Base-by-base conservation (phyloP, 2,329 filamentous ascomycete genomes). In the Xylariaceae sp. region DNA sequence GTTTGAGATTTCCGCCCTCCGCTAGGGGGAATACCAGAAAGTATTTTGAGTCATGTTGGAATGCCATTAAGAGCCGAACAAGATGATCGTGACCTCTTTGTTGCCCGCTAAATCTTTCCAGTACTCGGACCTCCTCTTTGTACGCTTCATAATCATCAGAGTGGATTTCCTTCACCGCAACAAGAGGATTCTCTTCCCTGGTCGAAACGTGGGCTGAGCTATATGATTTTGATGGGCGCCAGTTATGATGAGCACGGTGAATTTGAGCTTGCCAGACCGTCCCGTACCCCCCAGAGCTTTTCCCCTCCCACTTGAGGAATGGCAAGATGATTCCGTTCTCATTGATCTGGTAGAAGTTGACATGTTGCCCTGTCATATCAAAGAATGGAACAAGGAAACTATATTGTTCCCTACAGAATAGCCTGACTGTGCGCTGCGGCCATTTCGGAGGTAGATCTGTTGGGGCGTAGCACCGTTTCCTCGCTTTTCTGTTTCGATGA, bases 11-110 rank as follows among this genome's bases (percentile, higher is more conserved):
- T 2, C 53, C 53, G 17, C 16, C 22, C 22, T 28, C 11, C 13
- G 57, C 57, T 36, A 51, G 45, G 12, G 53, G 55, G 41, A 60
- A 60, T 11, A 60, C 19, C 28, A 60, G 39, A 34, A 56, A 55
- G 36, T 56, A 58, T 6, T 48, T 43, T 2, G 45, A 38, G 2
- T 36, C 46, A 31, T 60, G 53, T 40, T 56, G 45, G 3, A 56
- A 47, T 28, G 55, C 48, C 43, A 56, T 48, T 1, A 60, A 42
- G 9, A 60, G 43, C 18, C 51, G 41, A 17, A 58, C 51, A 3
- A 60, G 47, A 34, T 58, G 57, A 2, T 39, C 28, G 18, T 59
- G 54, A 12, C 54, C 52, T 10, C 19, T 41, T 42, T 31, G 10
- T 6, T 40, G 22, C 2, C 46, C 48, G 33, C 53, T 53, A 14